Evolutionary conservation across 2,329 filamentous ascomycete species (phyloP), one percentile per base, ranked within the genome.

Genomic region (Proliferodiscus dingleyae): DNA sequence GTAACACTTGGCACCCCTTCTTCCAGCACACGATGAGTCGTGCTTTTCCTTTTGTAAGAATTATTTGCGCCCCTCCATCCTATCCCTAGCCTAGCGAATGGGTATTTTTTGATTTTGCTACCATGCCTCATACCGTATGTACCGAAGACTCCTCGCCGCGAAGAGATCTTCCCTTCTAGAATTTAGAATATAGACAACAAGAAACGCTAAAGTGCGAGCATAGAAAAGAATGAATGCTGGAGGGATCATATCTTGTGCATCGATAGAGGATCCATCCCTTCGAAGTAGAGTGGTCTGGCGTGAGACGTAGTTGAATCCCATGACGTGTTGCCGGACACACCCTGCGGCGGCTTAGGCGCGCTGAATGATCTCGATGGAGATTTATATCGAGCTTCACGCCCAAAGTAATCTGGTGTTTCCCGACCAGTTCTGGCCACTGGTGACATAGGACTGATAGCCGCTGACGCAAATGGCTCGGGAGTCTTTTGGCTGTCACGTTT

Each of bases 291-390:
- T 11, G 57, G 52, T 22, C 41, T 46, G 10, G 60, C 54, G 22
- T 53, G 52, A 19, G 57, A 59, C n/a, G 50, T 19, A 13, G 46
- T 47, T 2, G 55, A 52, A 44, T 62, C 57, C 58, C 57, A 60
- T 28, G 26, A 37, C 18, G 22, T 6, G 24, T 18, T 18, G n/a
- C 16, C n/a, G n/a, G 16, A 15, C 10, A n/a, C 6, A 13, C 43
- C 53, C 30, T 45, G 37, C 11, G 69, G 70, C 9, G 70, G 66
- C 38, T 68, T 66, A 5, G 72, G 72, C 5, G 63, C 63, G 0
- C 71, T 73, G 55, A 74, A 75, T 41, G 71, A 74, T 54, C 71
- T 59, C 3, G 66, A 64, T 0, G 73, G 72, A 24, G 65, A 69
- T 34, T 65, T 62, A 54, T 74, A 77, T 47, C 66, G 65, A 18